These are phyloP conservation scores for Ceratocystis alfenasii DNA, from an alignment of 2,329 filamentous ascomycete species.

Conservation along the genomic window DNA sequence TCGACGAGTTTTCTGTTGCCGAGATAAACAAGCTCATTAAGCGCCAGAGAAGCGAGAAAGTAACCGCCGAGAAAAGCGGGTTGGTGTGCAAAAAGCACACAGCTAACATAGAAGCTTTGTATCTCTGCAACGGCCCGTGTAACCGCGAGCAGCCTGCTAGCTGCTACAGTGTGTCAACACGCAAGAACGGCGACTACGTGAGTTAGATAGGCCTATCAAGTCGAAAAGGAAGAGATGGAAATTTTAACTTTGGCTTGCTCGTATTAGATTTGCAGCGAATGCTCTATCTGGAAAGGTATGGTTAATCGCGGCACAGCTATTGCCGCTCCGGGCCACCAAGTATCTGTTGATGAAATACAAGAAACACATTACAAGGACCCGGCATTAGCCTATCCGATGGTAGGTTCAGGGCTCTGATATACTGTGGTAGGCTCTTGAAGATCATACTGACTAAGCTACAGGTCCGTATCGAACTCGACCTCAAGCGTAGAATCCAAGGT, in stretches of 20 bases:
- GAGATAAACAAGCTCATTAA: constrained; percentile 28
- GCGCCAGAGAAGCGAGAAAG: constrained; percentile 13
- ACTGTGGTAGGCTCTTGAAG: background rate
- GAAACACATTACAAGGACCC: background rate
- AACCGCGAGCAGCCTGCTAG: constrained; percentile 25
- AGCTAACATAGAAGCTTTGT: constrained; percentile 25
- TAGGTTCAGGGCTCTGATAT: background rate
- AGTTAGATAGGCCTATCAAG: constrained; percentile 18
- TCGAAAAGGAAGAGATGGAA: background rate
- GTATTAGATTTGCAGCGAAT: constrained; percentile 4
- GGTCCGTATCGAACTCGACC: background rate
- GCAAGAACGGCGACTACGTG: constrained; percentile 28
- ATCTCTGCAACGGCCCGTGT: constrained; percentile 29
- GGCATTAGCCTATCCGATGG: background rate
- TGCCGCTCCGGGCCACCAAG: background rate
- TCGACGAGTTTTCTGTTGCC: constrained; percentile 28
- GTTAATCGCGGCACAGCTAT: background rate
- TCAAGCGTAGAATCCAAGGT: background rate
- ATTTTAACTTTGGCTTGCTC: background rate
- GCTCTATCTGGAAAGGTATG: background rate
- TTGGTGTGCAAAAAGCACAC: constrained; percentile 32
- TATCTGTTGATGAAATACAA: constrained; percentile 3
- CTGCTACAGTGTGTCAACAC: constrained; percentile 28
- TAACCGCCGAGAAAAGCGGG: constrained; percentile 29
- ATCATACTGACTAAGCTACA: background rate